A percentile compares a stretch with the other conserved stretches of the same genome.
Evolutionary conservation across 2,329 filamentous ascomycete genomes (phyloP).

Genomic region (Trichoderma gracile): DNA sequence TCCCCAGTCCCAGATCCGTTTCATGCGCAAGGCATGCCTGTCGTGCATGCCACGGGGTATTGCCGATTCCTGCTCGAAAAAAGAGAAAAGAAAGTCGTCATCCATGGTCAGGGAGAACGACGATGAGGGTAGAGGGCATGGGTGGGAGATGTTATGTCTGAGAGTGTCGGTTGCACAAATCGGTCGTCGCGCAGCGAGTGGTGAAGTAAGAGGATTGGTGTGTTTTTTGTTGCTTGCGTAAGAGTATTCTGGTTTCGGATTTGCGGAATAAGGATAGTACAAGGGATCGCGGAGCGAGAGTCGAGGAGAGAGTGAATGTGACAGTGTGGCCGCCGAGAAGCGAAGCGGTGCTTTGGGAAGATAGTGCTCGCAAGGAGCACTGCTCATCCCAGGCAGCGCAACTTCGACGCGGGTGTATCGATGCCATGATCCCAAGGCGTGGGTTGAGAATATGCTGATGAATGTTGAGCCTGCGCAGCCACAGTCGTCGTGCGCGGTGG

Average conservation of each 20-base stretch:
- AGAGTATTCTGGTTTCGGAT: not conserved
- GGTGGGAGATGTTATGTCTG: slow-evolving; percentile 16
- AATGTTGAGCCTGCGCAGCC: slow-evolving; percentile 17
- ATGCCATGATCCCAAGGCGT: slow-evolving; percentile 16
- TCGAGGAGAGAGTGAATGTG: slow-evolving; percentile 34
- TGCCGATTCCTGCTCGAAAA: slow-evolving; percentile 25
- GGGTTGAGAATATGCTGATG: slow-evolving; percentile 10
- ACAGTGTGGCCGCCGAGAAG: slow-evolving; percentile 27
- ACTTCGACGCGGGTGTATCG: slow-evolving; percentile 7
- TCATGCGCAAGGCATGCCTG: slow-evolving; percentile 22
- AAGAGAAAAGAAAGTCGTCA: slow-evolving; percentile 27
- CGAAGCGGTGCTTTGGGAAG: not conserved
- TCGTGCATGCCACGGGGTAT: slow-evolving; percentile 31
- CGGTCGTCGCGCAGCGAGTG: slow-evolving; percentile 25
- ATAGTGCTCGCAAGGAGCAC: slow-evolving; percentile 21
- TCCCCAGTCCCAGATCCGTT: slow-evolving; percentile 26
- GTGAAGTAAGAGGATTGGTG: slow-evolving; percentile 8
- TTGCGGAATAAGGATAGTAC: slow-evolving; percentile 21
- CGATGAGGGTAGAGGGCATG: slow-evolving; percentile 24
- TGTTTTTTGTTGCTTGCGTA: slow-evolving; percentile 14
- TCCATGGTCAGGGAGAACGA: slow-evolving; percentile 28
- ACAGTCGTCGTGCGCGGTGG: slow-evolving; percentile 2
- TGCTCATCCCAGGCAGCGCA: not conserved
- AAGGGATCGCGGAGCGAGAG: slow-evolving; percentile 32
- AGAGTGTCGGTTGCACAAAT: slow-evolving; percentile 29